Base-by-base conservation (phyloP, 208 protist species). In the Leishmania gerbilli region DNA sequence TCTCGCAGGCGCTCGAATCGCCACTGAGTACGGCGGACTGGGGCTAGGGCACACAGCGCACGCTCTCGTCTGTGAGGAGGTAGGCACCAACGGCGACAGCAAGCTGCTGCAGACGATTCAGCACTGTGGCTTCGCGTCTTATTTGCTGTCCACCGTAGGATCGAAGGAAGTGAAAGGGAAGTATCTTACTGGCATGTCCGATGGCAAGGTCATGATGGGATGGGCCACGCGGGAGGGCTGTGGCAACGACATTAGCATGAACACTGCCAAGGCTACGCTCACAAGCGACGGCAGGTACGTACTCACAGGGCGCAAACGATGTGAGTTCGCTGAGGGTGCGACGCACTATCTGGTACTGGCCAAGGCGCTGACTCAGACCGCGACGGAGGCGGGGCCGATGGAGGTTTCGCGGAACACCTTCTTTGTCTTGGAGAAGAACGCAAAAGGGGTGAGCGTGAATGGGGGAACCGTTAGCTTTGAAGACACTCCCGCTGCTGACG, bases 191-290 rank as follows among this genome's bases (percentile, higher is more conserved):
- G 86, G 85, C 17, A 97, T 97, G 92, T 97, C 95, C 34, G 95
- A 97, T 79, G 95, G 91, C 24, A 90, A 60, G 7, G 79, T 94
- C 13, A 88, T 85, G 80, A 95, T 97, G 90, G 89, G 90, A 3
- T 97, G 95, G 93, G 95, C 95, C 2, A 77, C 88, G 40, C 89
- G 93, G 79, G 89, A 94, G 53, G 87, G 86, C 13, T 90, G 86
- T 68, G 92, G 91, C 56, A 93, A 82, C 53, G 95, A 97, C 65
- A 87, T 95, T 67, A 96, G 95, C 84, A 97, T 97, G 95, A 97
- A 93, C 82, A 85, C 79, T 24, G 80, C 90, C 3, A 77, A 47
- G 62, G 84, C 84, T 11, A 65, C 80, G 0, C 87, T 72, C 82
- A 92, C 55, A 34, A 72, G 69, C 34, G 77, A 80, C 64, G 88